These are phyloP conservation scores for Baffinella frigidus DNA, from an alignment of 208 protist genomes.

Conservation along the genomic window DNA sequence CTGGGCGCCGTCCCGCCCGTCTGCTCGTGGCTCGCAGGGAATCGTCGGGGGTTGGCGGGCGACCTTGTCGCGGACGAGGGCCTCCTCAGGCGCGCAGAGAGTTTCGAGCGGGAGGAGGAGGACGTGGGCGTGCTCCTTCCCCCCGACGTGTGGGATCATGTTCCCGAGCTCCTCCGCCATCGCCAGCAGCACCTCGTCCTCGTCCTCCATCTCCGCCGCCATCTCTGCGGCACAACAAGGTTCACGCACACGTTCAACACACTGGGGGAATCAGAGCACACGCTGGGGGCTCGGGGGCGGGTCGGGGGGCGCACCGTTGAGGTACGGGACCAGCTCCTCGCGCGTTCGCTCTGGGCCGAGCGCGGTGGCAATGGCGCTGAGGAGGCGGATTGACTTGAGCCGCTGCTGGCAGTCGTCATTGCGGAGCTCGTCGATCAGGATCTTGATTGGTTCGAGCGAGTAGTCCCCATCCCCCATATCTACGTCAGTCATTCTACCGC, in stretches of 20 bases:
- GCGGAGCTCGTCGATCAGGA: constrained; percentile 64
- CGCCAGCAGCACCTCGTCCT: constrained; percentile 96
- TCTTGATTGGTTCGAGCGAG: constrained; percentile 22
- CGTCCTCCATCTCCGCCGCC: constrained; percentile 84
- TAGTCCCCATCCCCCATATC: constrained; percentile 68
- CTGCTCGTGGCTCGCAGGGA: not conserved
- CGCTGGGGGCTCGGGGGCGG: too few species aligned
- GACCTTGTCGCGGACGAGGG: constrained; percentile 93
- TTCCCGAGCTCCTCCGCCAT: constrained; percentile 94
- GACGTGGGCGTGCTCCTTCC: constrained; percentile 81
- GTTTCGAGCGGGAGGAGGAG: constrained; percentile 90
- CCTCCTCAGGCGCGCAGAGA: constrained; percentile 93
- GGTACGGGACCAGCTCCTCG: constrained; percentile 92
- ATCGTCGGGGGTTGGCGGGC: not conserved
- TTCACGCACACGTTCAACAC: too few species aligned
- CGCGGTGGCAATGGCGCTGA: constrained; percentile 89
- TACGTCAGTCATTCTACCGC: constrained; percentile 34
- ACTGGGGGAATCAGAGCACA: too few species aligned
- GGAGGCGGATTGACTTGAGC: constrained; percentile 75
- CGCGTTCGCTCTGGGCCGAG: constrained; percentile 91
- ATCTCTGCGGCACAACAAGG: too few species aligned
- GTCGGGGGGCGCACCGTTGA: constrained; percentile 85
- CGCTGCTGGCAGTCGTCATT: constrained; percentile 76
- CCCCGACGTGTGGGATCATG: constrained; percentile 93
- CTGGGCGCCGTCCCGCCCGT: too few species aligned